Conservation (phyloP, 768 basidiomycete species). For the Sistotremastrum suecicum region DNA sequence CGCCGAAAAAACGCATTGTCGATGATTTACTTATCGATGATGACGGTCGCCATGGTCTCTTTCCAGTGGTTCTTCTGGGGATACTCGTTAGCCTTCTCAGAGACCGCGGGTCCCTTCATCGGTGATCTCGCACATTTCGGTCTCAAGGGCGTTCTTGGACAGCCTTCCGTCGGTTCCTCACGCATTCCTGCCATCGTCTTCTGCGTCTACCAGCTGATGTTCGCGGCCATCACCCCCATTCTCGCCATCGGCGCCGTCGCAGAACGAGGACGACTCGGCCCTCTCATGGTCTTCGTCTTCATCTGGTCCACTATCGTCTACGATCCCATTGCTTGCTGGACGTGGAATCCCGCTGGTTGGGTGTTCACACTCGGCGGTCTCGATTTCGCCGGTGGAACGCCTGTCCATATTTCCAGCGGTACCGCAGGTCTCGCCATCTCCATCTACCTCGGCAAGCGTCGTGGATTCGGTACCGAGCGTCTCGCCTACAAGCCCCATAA, state of each 20-base stretch:
- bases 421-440: slow-evolving; percentile 85
- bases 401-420: slow-evolving; percentile 93
- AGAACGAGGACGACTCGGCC: slow-evolving; percentile 76
- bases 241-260: slow-evolving; percentile 88
- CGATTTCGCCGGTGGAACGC: slow-evolving; percentile 91
- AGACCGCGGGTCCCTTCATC: slow-evolving; percentile 60
- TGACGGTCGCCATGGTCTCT: slow-evolving; percentile 62
- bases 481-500: slow-evolving; percentile 93
- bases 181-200: slow-evolving; percentile 65
- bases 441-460: slow-evolving; percentile 78
- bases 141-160: slow-evolving; percentile 60
- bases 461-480: slow-evolving; percentile 82
- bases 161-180: slow-evolving; percentile 58
- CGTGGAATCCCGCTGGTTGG: slow-evolving; percentile 79
- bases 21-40: slow-evolving; percentile 74
- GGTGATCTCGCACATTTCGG: slow-evolving; percentile 83
- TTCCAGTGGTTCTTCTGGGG: slow-evolving; percentile 99
- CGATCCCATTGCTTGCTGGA: slow-evolving; percentile 92
- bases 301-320: slow-evolving; percentile 83
- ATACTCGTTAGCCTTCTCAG: slow-evolving; percentile 82
- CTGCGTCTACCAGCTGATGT: slow-evolving; percentile 82
- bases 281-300: slow-evolving; percentile 82
- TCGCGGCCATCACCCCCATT: slow-evolving; percentile 80
- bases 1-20: slow-evolving; percentile 87
- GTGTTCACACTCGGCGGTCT: slow-evolving; percentile 68